phyloP scores from a whole-genome alignment of 805 yeast genomes.

The Zygotorulaspora danielsina region DNA sequence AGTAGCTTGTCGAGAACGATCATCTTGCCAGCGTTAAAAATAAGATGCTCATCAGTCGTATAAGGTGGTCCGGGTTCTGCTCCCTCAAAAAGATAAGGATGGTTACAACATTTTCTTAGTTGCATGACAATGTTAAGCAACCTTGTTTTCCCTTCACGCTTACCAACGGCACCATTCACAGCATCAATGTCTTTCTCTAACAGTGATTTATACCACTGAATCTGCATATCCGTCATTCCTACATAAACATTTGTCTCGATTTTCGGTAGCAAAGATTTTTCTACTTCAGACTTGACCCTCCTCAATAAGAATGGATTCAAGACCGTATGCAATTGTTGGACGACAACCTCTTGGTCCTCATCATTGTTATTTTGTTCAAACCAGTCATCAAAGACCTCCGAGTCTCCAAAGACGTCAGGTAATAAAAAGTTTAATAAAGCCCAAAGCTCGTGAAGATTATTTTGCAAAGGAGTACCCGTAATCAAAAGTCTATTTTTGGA shows the following conservation, averaged over 20 bases:
- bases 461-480: slow-evolving; percentile 95
- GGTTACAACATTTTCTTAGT: slow-evolving; percentile 92
- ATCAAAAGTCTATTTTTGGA: slow-evolving; percentile 80
- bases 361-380: slow-evolving; percentile 49
- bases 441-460: slow-evolving; percentile 94
- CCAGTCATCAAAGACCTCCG: slow-evolving; percentile 89
- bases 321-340: slow-evolving; percentile 83
- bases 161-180: slow-evolving; percentile 93
- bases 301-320: slow-evolving; percentile 83
- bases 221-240: slow-evolving; percentile 95
- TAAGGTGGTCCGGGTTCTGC: slow-evolving; percentile 99
- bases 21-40: slow-evolving; percentile 89
- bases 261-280: slow-evolving; percentile 83
- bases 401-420: slow-evolving; percentile 93
- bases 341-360: slow-evolving; percentile 72
- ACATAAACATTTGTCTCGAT: slow-evolving; percentile 85
- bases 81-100: slow-evolving; percentile 96
- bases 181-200: slow-evolving; percentile 94
- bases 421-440: slow-evolving; percentile 83
- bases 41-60: slow-evolving; percentile 91
- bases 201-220: slow-evolving; percentile 82
- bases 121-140: slow-evolving; percentile 94
- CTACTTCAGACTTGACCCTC: slow-evolving; percentile 90
- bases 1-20: slow-evolving; percentile 78
- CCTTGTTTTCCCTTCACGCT: slow-evolving; percentile 88